Percentiles rank a stretch among this genome's conserved stretches.
These are phyloP conservation scores for Cordyceps cicadae DNA, from an alignment of 2,329 filamentous ascomycete species.

Conservation along the genomic window DNA sequence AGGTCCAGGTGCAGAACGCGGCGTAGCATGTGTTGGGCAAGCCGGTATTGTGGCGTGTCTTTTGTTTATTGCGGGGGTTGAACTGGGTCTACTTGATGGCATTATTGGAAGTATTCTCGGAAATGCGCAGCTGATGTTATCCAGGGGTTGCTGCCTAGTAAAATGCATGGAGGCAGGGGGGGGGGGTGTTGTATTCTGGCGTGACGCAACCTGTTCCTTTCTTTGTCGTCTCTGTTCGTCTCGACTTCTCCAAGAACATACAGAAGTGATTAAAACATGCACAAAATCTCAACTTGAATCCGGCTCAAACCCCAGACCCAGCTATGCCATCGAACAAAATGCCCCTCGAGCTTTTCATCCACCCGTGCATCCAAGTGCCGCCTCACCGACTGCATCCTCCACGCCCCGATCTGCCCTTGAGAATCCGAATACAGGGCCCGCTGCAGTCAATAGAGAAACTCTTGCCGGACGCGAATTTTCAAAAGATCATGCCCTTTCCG, in stretches of 20 bases:
- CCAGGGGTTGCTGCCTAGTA: no score
- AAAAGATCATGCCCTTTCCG: background rate
- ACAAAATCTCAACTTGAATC: no score
- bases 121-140: no score
- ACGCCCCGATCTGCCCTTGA: background rate
- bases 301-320: no score
- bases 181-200: no score
- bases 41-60: background rate
- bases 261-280: no score
- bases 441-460: background rate
- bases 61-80: background rate
- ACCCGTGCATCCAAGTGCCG: background rate
- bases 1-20: constrained; percentile 42
- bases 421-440: background rate
- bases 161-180: no score
- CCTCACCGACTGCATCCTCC: background rate
- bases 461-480: background rate
- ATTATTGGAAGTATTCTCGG: no score
- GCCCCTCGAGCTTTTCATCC: background rate
- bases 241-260: no score
- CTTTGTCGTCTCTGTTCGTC: no score
- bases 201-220: no score
- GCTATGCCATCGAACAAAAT: background rate
- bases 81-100: no score
- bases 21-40: background rate